Evolutionary conservation across 2,329 filamentous ascomycete species (phyloP), one percentile per base, ranked within the genome.

Genomic region (Cadophora sp.): DNA sequence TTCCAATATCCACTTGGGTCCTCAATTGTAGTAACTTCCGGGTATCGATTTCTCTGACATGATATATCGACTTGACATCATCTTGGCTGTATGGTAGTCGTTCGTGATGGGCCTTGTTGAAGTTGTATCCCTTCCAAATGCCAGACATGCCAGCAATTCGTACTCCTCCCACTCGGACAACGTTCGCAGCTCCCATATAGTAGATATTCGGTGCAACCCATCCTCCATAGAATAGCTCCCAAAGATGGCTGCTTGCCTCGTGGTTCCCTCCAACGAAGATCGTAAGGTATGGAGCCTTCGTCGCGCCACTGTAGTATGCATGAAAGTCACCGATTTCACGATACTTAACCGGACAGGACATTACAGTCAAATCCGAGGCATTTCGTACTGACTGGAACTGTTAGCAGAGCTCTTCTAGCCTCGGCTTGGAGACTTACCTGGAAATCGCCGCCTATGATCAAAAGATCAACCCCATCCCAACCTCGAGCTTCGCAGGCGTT

Each of bases 171-270:
- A 96, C 83, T 20, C 91, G 89, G 48, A 99, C 78, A 9, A 99
- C 90, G 76, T 97, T 97, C 67, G 96, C 93, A 41, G 94, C 93
- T 59, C 96, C 96, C 78, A 98, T 85, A 80, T 97, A 99, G 83
- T 97, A 99, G 70, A 99, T 98, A 73, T 96, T 97, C 9, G 93
- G 94, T 8, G 95, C 95, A 6, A 93, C 96, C 96, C 96, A 99
- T 60, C 96, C 96, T 61, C 96, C 96, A 77, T 98, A 97, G 81
- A 93, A 97, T 0, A 99, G 86, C 80, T 99, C 96, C 83, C 90
- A 96, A 5, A 97, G 83, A 79, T 98, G 89, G 60, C 92, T 94
- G 75, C 92, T 92, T 0, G 96, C 95, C 81, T 99, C 96, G 76
- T 99, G 96, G 77, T 99, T 99, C 2, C 96, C 96, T 51, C 90